A percentile compares a stretch with the other conserved stretches of the same genome.
These are phyloP conservation scores for Papiliotrema fonsecae DNA, from an alignment of 1,284 basidiomycete genomes.

Conservation along the genomic window DNA sequence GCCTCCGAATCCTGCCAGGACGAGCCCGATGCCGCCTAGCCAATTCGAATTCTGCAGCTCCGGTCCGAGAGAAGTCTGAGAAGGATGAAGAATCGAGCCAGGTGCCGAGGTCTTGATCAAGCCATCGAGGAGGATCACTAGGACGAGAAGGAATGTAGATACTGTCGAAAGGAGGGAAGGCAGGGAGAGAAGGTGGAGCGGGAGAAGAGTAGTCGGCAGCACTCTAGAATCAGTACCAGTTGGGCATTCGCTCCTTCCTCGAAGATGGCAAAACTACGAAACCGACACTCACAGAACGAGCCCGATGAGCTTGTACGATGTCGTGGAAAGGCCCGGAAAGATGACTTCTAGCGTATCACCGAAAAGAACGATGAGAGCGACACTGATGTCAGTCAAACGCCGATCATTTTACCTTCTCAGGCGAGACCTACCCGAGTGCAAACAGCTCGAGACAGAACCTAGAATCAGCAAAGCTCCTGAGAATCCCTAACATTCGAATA, in stretches of 20 bases:
- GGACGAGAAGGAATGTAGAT: constrained; percentile 70
- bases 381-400: constrained; percentile 50
- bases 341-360: constrained; percentile 76
- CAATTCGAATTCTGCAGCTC: constrained; percentile 53
- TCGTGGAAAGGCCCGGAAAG: constrained; percentile 61
- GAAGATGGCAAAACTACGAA: no score
- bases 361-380: constrained; percentile 77
- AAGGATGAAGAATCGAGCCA: constrained; percentile 74
- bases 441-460: constrained; percentile 80
- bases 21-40: constrained; percentile 63
- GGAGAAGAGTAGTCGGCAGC: constrained; percentile 76
- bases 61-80: constrained; percentile 62
- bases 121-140: constrained; percentile 80
- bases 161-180: constrained; percentile 78
- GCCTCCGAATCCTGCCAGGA: constrained; percentile 96
- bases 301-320: constrained; percentile 70
- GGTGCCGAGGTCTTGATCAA: constrained; percentile 70
- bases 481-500: background rate
- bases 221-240: constrained; percentile 53
- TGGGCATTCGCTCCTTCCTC: no score
- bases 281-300: constrained; percentile 59
- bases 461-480: constrained; percentile 1
- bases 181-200: constrained; percentile 75
- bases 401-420: background rate
- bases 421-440: constrained; percentile 47